phyloP scores from a whole-genome alignment of 2,329 filamentous ascomycete genomes.

The Sporothrix schenckii region DNA sequence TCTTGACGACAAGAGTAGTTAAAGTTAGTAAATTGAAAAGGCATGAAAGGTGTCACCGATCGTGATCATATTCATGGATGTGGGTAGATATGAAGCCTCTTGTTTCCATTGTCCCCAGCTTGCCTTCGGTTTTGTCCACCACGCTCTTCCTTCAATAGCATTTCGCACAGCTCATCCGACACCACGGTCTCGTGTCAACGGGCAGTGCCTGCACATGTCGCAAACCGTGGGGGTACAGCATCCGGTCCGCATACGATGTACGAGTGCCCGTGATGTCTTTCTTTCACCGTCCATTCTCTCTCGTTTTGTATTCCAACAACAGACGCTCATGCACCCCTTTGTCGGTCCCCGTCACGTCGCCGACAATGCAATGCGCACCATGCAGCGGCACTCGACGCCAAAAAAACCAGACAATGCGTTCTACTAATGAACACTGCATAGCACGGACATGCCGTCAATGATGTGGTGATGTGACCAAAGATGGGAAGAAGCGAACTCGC shows the following conservation, averaged over 20 bases:
- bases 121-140: not conserved
- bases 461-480: not conserved
- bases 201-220: slow-evolving; percentile 12
- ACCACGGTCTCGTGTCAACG: not conserved
- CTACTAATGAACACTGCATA: not conserved
- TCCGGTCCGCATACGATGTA: not conserved
- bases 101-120: not conserved
- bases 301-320: not conserved
- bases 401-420: not conserved
- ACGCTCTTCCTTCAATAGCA: not conserved
- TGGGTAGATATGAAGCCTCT: not conserved
- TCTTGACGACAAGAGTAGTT: no score
- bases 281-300: not conserved
- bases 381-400: not conserved
- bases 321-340: not conserved
- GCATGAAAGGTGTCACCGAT: no score
- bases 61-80: not conserved
- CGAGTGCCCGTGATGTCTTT: slow-evolving; percentile 9
- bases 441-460: not conserved
- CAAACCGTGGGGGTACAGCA: not conserved
- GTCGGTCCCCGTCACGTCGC: not conserved
- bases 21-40: no score
- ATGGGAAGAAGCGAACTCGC: not conserved
- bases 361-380: not conserved
- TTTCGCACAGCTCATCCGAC: not conserved